A percentile compares a stretch with the other conserved stretches of the same genome.
Evolutionary conservation across 257 asterid genomes (phyloP).

Genomic region (Verbascum thapsus): DNA sequence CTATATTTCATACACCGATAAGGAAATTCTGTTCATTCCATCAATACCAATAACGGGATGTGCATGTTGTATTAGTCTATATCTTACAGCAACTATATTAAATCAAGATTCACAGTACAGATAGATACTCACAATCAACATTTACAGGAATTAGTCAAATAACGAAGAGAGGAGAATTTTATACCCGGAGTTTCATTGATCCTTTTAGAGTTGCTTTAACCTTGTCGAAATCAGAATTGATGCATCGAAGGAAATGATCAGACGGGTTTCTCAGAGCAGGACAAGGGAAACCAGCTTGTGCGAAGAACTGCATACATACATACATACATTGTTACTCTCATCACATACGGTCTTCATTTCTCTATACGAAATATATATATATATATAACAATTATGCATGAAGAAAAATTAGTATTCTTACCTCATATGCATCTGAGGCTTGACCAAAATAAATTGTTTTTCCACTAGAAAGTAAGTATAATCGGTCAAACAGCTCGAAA

Average conservation of each 20-base stretch:
- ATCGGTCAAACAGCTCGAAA: slow-evolving; percentile 84
- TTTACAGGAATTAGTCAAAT: background rate
- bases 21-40: no score
- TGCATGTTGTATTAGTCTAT: no score
- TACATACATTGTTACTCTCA: background rate
- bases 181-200: slow-evolving; percentile 92
- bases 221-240: slow-evolving; percentile 94
- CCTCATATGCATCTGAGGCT: slow-evolving; percentile 95
- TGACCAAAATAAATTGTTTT: slow-evolving; percentile 91
- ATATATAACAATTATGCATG: background rate
- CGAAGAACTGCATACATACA: slow-evolving; percentile 71
- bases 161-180: background rate
- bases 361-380: background rate
- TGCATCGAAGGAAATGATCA: slow-evolving; percentile 90
- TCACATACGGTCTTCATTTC: slow-evolving; percentile 17
- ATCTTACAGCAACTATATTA: no score
- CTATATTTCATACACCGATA: no score
- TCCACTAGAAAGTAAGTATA: slow-evolving; percentile 89
- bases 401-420: slow-evolving; percentile 20
- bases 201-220: slow-evolving; percentile 99
- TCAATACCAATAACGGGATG: no score
- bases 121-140: no score
- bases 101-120: no score
- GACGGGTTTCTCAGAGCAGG: slow-evolving; percentile 93
- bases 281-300: slow-evolving; percentile 96